A percentile compares a stretch with the other conserved stretches of the same genome.
Conservation (phyloP, 2,329 filamentous ascomycete genomes). For the Aureobasidium zeae region DNA sequence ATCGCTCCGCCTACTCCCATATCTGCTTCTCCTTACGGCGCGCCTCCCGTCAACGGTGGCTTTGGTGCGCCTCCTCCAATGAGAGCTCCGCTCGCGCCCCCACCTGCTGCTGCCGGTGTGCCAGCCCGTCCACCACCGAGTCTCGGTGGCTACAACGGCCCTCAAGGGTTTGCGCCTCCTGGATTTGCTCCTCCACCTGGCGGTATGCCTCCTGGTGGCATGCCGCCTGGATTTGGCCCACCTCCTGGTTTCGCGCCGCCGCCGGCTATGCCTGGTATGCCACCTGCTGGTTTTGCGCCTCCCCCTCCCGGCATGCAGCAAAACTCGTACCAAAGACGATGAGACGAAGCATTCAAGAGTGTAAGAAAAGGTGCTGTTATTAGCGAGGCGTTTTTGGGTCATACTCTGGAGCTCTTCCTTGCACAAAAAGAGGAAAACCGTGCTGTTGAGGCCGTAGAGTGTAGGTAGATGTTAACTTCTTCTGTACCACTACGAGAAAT, state of each 20-base stretch:
- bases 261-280: slow-evolving; percentile 36
- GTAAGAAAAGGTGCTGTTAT: slow-evolving; percentile 4
- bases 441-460: too few species aligned
- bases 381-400: slow-evolving; percentile 18
- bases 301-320: slow-evolving; percentile 32
- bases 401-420: slow-evolving; percentile 7
- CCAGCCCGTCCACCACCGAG: slow-evolving; percentile 63
- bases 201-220: neutral
- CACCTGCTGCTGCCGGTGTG: slow-evolving; percentile 49
- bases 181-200: slow-evolving; percentile 34
- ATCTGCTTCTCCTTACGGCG: slow-evolving; percentile 23
- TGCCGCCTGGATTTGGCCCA: slow-evolving; percentile 34
- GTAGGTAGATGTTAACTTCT: too few species aligned
- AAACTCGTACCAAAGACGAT: slow-evolving; percentile 17
- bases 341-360: slow-evolving; percentile 2
- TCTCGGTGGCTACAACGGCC: slow-evolving; percentile 59
- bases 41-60: slow-evolving; percentile 18
- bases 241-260: slow-evolving; percentile 27
- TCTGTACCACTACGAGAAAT: too few species aligned
- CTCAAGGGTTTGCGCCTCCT: slow-evolving; percentile 43
- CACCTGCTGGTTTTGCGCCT: slow-evolving; percentile 25
- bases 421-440: too few species aligned
- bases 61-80: slow-evolving; percentile 19
- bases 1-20: slow-evolving; percentile 33
- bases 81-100: slow-evolving; percentile 47